Evolutionary conservation across 768 basidiomycete genomes (phyloP), one percentile per base, ranked within the genome.

Genomic region (Tylopilus plumbeoviolaceoides): DNA sequence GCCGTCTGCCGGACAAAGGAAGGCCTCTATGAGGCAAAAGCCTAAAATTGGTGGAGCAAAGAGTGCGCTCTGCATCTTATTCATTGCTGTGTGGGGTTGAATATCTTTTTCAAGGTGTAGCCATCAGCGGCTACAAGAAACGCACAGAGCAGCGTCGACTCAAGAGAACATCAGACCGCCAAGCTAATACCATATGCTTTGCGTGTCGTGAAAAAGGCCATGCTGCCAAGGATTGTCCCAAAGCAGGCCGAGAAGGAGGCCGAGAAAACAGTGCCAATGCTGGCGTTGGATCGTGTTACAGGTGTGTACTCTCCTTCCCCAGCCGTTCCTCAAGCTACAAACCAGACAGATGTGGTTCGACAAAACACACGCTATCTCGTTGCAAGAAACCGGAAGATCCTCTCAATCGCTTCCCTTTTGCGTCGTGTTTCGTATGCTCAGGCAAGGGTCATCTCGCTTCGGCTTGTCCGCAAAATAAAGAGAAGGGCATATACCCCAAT

Each of bases 371-470:
- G 14, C 77, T 98, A 2, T 83, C 89, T n/a, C 76, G 74, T 31
- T 98, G 95, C 69, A 84, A 76, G 55, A 83, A 83, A 60, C 76
- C 81, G 5, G 72, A 72, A 18, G 79, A 91, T 65, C 75, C 80
- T 11, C 66, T 64, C 17, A 76, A 90, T 52, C 87, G 88, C 1
- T 75, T 92, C 4, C 95, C 94, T 1, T 93, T 83, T 59, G 94
- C 95, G 0, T 89, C 86, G 4, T 98, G 95, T 71, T 98, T 93
- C 65, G 87, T 98, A 18, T 98, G 95, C 65, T 82, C 81, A 4
- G 78, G 75, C 4, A 85, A 79, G 60, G 95, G 95, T 1, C 95
- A 98, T 64, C 78, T 98, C 2, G 89, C 91, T 3, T 85, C 89
- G 2, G 70, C 80, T 14, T 98, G 95, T 69, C 87, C 90, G 0